Conservation (phyloP, 305 asterid genomes). For the Rubia tinctorum region DNA sequence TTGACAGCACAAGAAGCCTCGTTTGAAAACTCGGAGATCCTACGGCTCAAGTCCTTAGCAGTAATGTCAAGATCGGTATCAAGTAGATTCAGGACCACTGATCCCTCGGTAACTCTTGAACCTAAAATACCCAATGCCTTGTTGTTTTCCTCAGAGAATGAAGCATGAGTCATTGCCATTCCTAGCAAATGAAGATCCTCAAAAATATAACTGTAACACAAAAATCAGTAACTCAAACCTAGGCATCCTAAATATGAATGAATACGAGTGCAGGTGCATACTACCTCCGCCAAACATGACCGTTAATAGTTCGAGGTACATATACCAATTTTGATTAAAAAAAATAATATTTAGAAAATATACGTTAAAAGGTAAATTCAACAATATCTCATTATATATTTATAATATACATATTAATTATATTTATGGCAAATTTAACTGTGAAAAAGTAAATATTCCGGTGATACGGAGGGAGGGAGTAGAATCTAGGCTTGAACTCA, state of each 20-base stretch:
- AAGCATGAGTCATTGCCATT: slow-evolving; percentile 74
- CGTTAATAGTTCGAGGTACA: no score
- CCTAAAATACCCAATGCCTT: slow-evolving; percentile 61
- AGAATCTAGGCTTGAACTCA: neutral
- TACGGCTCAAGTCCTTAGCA: slow-evolving; percentile 48
- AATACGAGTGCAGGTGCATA: neutral
- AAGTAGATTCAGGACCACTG: slow-evolving; percentile 33
- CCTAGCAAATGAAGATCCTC: slow-evolving; percentile 47
- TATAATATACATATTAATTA: no score
- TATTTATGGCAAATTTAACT: no score
- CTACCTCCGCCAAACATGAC: no score
- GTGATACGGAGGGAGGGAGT: no score
- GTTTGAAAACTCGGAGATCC: slow-evolving; percentile 37
- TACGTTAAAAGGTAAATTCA: no score
- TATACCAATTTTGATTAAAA: no score
- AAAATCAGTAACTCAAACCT: neutral
- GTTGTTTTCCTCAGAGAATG: slow-evolving; percentile 79
- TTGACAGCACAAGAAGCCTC: slow-evolving; percentile 50
- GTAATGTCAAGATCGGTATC: slow-evolving; percentile 43
- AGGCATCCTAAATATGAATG: neutral
- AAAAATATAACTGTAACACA: slow-evolving; percentile 47
- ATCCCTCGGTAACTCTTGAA: slow-evolving; percentile 41
- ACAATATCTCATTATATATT: no score
- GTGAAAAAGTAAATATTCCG: no score
- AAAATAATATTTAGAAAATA: no score